Evolutionary conservation across 1,284 basidiomycete genomes (phyloP).

Genomic region (Moesziomyces parantarcticus): DNA sequence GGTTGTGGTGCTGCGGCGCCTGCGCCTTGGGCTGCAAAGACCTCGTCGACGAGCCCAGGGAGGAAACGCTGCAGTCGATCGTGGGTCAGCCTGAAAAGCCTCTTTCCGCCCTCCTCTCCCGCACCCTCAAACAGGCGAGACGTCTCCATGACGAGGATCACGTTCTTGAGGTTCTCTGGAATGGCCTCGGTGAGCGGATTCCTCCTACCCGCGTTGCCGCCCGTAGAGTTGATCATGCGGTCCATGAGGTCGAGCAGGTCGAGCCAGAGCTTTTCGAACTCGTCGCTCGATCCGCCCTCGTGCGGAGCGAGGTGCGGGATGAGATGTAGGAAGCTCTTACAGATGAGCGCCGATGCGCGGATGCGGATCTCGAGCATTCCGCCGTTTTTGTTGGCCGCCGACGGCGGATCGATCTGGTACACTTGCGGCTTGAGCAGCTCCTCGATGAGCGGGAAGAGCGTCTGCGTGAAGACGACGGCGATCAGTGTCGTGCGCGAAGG

Average conservation of each 20-base stretch:
- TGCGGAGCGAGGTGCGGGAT: constrained; percentile 78
- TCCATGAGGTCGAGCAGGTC: constrained; percentile 91
- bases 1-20: not conserved
- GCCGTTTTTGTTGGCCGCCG: constrained; percentile 60
- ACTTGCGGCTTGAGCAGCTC: constrained; percentile 88
- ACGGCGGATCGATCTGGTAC: constrained; percentile 78
- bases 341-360: constrained; percentile 85
- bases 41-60: constrained; percentile 55
- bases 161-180: constrained; percentile 95
- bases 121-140: constrained; percentile 75
- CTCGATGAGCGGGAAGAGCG: constrained; percentile 91
- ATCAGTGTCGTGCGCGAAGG: constrained; percentile 73
- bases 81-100: constrained; percentile 47
- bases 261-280: constrained; percentile 85
- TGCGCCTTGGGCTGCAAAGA: constrained; percentile 23
- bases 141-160: constrained; percentile 94
- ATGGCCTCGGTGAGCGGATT: constrained; percentile 80
- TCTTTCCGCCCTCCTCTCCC: constrained; percentile 14
- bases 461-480: constrained; percentile 79
- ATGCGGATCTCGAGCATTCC: constrained; percentile 89
- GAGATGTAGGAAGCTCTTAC: constrained; percentile 95
- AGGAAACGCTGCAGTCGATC: constrained; percentile 53
- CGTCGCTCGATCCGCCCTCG: constrained; percentile 64
- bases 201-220: constrained; percentile 30
- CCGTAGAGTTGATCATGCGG: constrained; percentile 79